Evolutionary conservation across 345 rosid species (phyloP).

Genomic region (Luvunga scandens): DNA sequence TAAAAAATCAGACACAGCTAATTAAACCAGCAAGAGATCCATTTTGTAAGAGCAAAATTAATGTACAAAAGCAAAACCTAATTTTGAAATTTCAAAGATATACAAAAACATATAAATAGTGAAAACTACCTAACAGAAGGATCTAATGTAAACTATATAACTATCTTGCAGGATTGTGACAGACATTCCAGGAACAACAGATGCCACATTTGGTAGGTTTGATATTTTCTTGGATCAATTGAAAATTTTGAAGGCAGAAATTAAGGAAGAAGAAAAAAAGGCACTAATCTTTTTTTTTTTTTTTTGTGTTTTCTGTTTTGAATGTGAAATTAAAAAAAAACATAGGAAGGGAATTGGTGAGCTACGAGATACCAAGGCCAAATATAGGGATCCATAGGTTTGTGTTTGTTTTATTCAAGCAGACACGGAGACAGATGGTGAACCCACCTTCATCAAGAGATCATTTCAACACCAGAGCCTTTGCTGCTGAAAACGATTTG

Average conservation of each 20-base stretch:
- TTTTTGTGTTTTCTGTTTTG: not conserved
- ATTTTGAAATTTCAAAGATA: not conserved
- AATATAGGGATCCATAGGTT: slow-evolving; percentile 64
- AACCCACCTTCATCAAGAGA: slow-evolving; percentile 46
- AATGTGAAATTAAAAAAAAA: not conserved
- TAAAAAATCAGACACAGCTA: not conserved
- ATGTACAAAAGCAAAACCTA: not conserved
- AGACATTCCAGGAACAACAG: slow-evolving; percentile 68
- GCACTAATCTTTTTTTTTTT: not conserved
- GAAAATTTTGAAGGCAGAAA: not conserved
- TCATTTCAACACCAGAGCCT: slow-evolving; percentile 50
- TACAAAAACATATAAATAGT: not conserved
- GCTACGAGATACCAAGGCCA: slow-evolving; percentile 63
- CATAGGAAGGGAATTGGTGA: slow-evolving; percentile 57
- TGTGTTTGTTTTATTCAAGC: slow-evolving; percentile 62
- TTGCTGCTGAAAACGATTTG: slow-evolving; percentile 49
- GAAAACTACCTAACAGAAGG: not conserved
- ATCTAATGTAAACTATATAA: not conserved
- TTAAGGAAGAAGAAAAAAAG: not conserved
- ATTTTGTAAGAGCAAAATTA: not conserved
- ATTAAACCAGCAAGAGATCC: not conserved
- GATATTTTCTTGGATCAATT: not conserved
- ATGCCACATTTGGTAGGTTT: slow-evolving; percentile 61
- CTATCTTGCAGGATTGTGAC: slow-evolving; percentile 48
- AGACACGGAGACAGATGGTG: slow-evolving; percentile 42